Evolutionary conservation across 768 basidiomycete species (phyloP).

Genomic region (Hygrocybe punicea): DNA sequence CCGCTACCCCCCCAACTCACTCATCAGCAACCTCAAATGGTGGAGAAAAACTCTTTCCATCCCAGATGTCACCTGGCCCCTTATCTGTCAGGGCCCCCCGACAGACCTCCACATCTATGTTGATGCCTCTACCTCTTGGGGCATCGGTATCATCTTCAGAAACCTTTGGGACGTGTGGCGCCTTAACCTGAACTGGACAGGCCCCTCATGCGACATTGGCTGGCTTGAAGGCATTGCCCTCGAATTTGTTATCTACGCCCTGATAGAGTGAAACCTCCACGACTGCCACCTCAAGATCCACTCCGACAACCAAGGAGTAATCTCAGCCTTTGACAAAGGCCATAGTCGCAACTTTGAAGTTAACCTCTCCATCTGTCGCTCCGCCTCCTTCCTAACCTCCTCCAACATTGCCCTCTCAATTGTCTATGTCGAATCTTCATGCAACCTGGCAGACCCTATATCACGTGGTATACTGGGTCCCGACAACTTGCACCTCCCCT

Average conservation of each 20-base stretch:
- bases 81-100: constrained; percentile 3
- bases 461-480: constrained; percentile 23
- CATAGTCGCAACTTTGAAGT: constrained; percentile 28
- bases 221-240: constrained; percentile 9
- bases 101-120: constrained; percentile 13
- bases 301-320: constrained; percentile 36
- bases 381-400: constrained; percentile 7
- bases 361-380: constrained; percentile 27
- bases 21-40: constrained; percentile 31
- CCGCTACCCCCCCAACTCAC: constrained; percentile 17
- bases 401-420: constrained; percentile 16
- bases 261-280: background rate
- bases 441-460: constrained; percentile 32
- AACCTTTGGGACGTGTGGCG: constrained; percentile 25
- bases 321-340: constrained; percentile 32
- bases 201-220: constrained; percentile 3
- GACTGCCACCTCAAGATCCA: constrained; percentile 23
- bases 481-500: background rate
- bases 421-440: constrained; percentile 22
- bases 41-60: constrained; percentile 21
- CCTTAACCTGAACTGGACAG: constrained; percentile 16
- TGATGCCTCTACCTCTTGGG: constrained; percentile 12
- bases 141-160: constrained; percentile 9
- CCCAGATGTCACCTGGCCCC: constrained; percentile 8
- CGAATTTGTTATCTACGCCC: background rate